Conservation (phyloP, 805 yeast species). For the Candida corydali region DNA sequence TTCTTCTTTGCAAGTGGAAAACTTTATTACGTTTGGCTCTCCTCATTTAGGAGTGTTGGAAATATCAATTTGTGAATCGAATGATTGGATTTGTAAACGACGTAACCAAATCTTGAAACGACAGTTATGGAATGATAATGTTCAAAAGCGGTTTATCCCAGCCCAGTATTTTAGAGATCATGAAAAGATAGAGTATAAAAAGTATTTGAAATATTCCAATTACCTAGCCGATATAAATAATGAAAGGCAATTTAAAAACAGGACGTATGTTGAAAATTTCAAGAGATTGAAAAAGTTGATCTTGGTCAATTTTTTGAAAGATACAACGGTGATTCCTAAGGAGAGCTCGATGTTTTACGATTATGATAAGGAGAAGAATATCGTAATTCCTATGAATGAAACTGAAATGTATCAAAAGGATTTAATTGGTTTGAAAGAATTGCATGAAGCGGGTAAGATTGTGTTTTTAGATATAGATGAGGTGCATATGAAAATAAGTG, state of each 20-base stretch:
- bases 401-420: conserved; percentile 52
- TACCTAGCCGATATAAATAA: conserved; percentile 68
- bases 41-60: conserved; percentile 78
- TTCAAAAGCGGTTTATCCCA: conserved; percentile 58
- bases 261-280: conserved; percentile 42
- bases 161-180: conserved; percentile 78
- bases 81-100: conserved; percentile 57
- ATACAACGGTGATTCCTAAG: conserved; percentile 68
- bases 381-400: conserved; percentile 39
- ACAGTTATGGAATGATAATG: conserved; percentile 55
- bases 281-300: conserved; percentile 48
- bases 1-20: conserved; percentile 34
- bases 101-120: conserved; percentile 51
- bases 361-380: conserved; percentile 39
- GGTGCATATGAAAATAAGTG: conserved; percentile 62
- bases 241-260: conserved; percentile 39
- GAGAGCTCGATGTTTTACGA: conserved; percentile 69
- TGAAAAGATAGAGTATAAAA: conserved; percentile 35
- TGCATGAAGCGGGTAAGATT: conserved; percentile 42
- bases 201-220: conserved; percentile 51
- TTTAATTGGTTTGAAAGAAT: conserved; percentile 52
- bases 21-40: conserved; percentile 69
- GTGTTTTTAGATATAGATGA: conserved; percentile 51
- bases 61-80: conserved; percentile 51
- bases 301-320: conserved; percentile 55